Base-by-base conservation (phyloP, 495 filamentous ascomycete species). In the Penicillium samsonianum region DNA sequence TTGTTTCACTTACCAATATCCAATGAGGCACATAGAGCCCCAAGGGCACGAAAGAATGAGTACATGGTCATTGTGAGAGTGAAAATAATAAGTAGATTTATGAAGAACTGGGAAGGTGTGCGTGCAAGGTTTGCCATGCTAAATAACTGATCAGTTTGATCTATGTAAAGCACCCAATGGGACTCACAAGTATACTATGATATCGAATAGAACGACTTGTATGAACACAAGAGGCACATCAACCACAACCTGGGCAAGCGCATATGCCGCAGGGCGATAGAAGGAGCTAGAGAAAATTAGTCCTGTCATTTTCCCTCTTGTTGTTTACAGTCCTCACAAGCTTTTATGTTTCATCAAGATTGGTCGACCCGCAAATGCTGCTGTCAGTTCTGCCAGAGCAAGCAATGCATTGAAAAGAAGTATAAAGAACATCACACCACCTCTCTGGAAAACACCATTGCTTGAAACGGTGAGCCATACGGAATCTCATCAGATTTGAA, bases 341-440 rank as follows among this genome's bases (percentile, higher is more conserved):
- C 82, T 84, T 70, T 90, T 90, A 69, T 96, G 91, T 60, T 94
- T 92, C 55, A 90, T 75, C 37, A 96, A 72, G 42, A 96, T 88
- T 3, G 87, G 89, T 25, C 88, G 80, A 10, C 83, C 84, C 4
- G 78, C 68, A 61, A 92, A 93, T 2, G 87, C 82, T 25, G 85
- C 73, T 16, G 86, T 90, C 31, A 93, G 76, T 61, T 95, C 91
- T 7, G 88, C 82, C 19, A 96, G 70, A 16, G 91, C 88, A 22
- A 93, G 79, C 33, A 95, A 79, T 26, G 89, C 82, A 62, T 92
- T 92, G 78, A 93, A 93, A 12, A 96, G 73, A 11, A 95, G 70
- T 44, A 87, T 81, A 67, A 90, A 91, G 73, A 94, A 95, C 65
- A 87, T 72, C 2, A 83, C 79, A 66, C 81, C 79, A 41, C 82